These are phyloP conservation scores for Neurospora sp. DNA, from an alignment of 495 filamentous ascomycete species.

Conservation along the genomic window DNA sequence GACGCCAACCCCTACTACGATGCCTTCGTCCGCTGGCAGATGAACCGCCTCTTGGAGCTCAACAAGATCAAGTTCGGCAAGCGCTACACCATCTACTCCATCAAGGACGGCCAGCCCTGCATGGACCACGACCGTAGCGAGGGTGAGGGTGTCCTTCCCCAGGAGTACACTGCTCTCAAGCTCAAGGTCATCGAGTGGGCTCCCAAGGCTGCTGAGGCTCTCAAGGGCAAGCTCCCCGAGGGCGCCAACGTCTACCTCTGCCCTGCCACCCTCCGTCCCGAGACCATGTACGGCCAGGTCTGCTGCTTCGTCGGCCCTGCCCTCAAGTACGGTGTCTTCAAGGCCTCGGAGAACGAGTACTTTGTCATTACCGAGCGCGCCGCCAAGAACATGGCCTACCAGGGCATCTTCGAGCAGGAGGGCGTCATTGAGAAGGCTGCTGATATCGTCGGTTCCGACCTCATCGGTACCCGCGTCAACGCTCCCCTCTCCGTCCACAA, in stretches of 20 bases:
- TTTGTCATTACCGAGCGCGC: slow-evolving; percentile 77
- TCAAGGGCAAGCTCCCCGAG: slow-evolving; percentile 71
- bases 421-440: slow-evolving; percentile 66
- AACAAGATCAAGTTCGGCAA: slow-evolving; percentile 92
- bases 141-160: slow-evolving; percentile 81
- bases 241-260: slow-evolving; percentile 79
- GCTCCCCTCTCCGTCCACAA: slow-evolving; percentile 86
- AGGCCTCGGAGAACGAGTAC: slow-evolving; percentile 73
- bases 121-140: slow-evolving; percentile 93
- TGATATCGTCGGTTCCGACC: slow-evolving; percentile 63
- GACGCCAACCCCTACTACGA: slow-evolving; percentile 98
- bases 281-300: slow-evolving; percentile 97
- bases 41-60: slow-evolving; percentile 82
- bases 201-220: slow-evolving; percentile 51
- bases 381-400: slow-evolving; percentile 93
- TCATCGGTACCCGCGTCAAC: slow-evolving; percentile 75
- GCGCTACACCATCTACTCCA: slow-evolving; percentile 89
- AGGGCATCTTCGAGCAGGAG: slow-evolving; percentile 68
- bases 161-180: slow-evolving; percentile 90
- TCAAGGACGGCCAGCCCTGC: slow-evolving; percentile 95
- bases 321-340: slow-evolving; percentile 72
- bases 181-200: slow-evolving; percentile 83
- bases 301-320: slow-evolving; percentile 86
- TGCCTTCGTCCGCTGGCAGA: slow-evolving; percentile 94
- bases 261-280: slow-evolving; percentile 83